These are phyloP conservation scores for Gynochthodes officinalis DNA, from an alignment of 257 asterid species.

Conservation along the genomic window DNA sequence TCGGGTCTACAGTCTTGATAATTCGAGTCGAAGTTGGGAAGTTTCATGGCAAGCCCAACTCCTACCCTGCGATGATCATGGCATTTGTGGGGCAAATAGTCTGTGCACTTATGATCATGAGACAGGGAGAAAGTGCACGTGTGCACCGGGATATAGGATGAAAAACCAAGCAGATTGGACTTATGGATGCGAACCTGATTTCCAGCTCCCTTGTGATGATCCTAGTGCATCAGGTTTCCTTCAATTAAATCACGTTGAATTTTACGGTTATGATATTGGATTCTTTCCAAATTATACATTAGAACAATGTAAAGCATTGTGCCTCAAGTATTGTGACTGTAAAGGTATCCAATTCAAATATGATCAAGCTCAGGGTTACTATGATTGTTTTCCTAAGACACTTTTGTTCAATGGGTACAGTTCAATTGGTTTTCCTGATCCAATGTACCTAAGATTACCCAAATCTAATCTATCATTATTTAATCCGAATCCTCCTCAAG, in stretches of 20 bases:
- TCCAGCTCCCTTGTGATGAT: slow-evolving; percentile 18
- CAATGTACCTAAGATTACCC: slow-evolving; percentile 26
- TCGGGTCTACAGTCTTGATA: slow-evolving; percentile 33
- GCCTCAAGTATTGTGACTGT: slow-evolving; percentile 31
- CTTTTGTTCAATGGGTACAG: slow-evolving; percentile 30
- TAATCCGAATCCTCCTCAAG: neutral
- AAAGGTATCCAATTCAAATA: slow-evolving; percentile 36
- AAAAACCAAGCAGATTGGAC: slow-evolving; percentile 28
- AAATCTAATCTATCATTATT: neutral
- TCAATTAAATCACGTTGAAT: slow-evolving; percentile 26
- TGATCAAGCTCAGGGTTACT: neutral
- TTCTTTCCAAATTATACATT: slow-evolving; percentile 16
- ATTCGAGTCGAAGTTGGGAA: slow-evolving; percentile 19
- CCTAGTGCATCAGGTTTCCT: slow-evolving; percentile 7
- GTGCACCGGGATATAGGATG: slow-evolving; percentile 28
- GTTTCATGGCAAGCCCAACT: slow-evolving; percentile 35
- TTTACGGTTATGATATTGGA: slow-evolving; percentile 37
- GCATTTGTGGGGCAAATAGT: slow-evolving; percentile 40
- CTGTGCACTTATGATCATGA: slow-evolving; percentile 24
- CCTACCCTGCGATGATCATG: slow-evolving; percentile 31
- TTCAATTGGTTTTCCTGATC: slow-evolving; percentile 6
- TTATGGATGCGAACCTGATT: slow-evolving; percentile 36
- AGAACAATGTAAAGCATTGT: slow-evolving; percentile 22
- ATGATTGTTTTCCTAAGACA: slow-evolving; percentile 29
- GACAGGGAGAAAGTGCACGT: slow-evolving; percentile 29